Conservation (phyloP, 768 basidiomycete genomes). For the Rhizopogon roseolus region DNA sequence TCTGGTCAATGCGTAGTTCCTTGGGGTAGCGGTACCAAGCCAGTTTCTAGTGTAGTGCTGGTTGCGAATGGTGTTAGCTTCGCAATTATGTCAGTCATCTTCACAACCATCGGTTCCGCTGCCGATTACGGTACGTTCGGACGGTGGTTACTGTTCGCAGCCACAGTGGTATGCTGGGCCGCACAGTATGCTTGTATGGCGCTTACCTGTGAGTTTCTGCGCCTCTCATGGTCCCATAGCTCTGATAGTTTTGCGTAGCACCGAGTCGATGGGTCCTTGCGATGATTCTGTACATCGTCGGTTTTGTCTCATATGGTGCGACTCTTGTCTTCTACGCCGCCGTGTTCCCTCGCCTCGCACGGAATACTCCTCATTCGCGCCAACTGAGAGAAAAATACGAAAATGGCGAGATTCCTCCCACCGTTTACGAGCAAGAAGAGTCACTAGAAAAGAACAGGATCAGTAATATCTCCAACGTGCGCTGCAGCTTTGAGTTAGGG, state of each 20-base stretch:
- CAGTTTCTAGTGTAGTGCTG: conserved; percentile 73
- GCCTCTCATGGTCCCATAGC: neutral
- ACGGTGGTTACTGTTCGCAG: conserved; percentile 67
- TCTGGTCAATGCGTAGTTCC: conserved; percentile 77
- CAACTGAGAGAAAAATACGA: conserved; percentile 51
- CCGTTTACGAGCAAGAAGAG: conserved; percentile 69
- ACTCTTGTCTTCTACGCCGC: conserved; percentile 81
- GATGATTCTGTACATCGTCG: conserved; percentile 76
- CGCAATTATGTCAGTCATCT: conserved; percentile 74
- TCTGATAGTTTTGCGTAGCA: conserved; percentile 27
- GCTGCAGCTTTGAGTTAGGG: conserved; percentile 7
- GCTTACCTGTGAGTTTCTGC: conserved; percentile 50
- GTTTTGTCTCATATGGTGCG: conserved; percentile 76
- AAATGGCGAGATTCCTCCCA: conserved; percentile 50
- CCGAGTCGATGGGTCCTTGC: conserved; percentile 69
- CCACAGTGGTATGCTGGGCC: conserved; percentile 76
- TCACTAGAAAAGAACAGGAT: conserved; percentile 81
- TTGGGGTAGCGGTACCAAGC: conserved; percentile 69
- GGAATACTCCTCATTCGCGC: conserved; percentile 66
- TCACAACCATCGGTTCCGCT: conserved; percentile 66
- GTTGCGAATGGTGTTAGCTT: conserved; percentile 75
- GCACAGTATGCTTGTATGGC: conserved; percentile 76
- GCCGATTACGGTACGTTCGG: conserved; percentile 48
- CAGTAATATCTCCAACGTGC: conserved; percentile 77
- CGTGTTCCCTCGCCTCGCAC: conserved; percentile 73